A percentile compares a stretch with the other conserved stretches of the same genome.
Evolutionary conservation across 2,329 filamentous ascomycete genomes (phyloP).

Genomic region (Alternaria panax): DNA sequence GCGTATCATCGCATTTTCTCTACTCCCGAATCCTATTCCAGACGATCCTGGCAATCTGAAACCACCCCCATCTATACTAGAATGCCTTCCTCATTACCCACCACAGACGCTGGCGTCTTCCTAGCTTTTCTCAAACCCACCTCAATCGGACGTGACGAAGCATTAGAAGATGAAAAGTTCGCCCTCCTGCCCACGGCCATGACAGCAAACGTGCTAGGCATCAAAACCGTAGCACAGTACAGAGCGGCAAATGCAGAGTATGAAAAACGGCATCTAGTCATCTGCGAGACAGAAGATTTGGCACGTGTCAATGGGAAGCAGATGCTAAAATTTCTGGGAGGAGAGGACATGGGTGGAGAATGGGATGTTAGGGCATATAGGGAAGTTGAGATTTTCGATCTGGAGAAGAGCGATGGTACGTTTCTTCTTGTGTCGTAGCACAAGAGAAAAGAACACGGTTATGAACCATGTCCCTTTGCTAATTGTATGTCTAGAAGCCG

Average conservation of each 20-base stretch:
- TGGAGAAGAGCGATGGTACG: not conserved
- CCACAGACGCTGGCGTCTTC: not conserved
- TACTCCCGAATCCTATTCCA: not conserved
- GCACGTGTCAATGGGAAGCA: constrained; percentile 22
- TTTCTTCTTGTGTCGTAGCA: not conserved
- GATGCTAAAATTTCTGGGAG: constrained; percentile 14
- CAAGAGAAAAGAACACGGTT: not conserved
- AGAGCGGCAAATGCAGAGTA: constrained; percentile 30
- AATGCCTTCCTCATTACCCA: not conserved
- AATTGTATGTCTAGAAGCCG: not conserved
- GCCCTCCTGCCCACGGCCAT: not conserved
- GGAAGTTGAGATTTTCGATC: not conserved
- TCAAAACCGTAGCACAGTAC: constrained; percentile 7
- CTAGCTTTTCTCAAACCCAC: constrained; percentile 8
- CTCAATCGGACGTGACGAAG: not conserved
- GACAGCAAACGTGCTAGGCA: not conserved
- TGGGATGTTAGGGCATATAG: not conserved
- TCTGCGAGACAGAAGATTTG: constrained; percentile 37
- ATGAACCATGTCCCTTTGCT: not conserved
- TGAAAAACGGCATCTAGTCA: constrained; percentile 30
- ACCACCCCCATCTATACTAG: not conserved
- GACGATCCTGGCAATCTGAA: not conserved
- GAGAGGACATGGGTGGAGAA: not conserved
- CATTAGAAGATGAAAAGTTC: not conserved
- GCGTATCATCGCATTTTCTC: not conserved